These are phyloP conservation scores for Camellia sinensis DNA, from an alignment of 148 eudicot species.

Conservation along the genomic window DNA sequence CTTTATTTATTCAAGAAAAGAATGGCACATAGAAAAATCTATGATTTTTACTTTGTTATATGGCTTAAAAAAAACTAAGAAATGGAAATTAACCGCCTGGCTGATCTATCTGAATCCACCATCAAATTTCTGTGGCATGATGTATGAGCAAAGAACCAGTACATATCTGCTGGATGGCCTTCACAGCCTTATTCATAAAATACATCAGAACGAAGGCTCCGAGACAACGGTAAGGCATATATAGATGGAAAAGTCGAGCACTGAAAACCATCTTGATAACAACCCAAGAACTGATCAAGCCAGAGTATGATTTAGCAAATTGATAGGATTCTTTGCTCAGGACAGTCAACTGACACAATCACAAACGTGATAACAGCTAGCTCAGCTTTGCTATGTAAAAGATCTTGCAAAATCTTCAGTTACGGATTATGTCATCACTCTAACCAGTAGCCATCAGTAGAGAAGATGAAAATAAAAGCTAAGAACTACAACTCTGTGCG, in stretches of 20 bases:
- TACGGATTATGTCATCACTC: slow-evolving; percentile 25
- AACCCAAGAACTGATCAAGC: slow-evolving; percentile 21
- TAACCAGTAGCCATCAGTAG: slow-evolving; percentile 43
- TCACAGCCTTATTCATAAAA: slow-evolving; percentile 45
- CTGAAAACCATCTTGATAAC: slow-evolving; percentile 48
- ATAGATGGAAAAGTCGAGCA: slow-evolving; percentile 22
- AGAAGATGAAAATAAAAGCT: slow-evolving; percentile 20
- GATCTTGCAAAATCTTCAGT: slow-evolving; percentile 22
- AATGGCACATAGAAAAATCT: slow-evolving; percentile 22
- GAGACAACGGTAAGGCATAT: slow-evolving; percentile 26
- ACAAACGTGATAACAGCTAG: slow-evolving; percentile 30
- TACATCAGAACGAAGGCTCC: slow-evolving; percentile 26
- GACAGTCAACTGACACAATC: slow-evolving; percentile 24
- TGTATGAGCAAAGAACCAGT: slow-evolving; percentile 22
- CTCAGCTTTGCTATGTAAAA: background rate
- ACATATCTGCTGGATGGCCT: slow-evolving; percentile 31
- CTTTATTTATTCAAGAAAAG: slow-evolving; percentile 41
- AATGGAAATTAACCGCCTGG: slow-evolving; percentile 30
- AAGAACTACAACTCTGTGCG: slow-evolving; percentile 25
- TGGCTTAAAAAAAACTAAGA: slow-evolving; percentile 30
- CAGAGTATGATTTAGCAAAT: slow-evolving; percentile 5
- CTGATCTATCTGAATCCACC: slow-evolving; percentile 44
- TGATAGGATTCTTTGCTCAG: slow-evolving; percentile 15
- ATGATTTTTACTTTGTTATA: slow-evolving; percentile 24
- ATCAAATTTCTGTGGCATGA: slow-evolving; percentile 27